Conservation (phyloP, 768 basidiomycete species). For the Macrolepiota dolichaula region DNA sequence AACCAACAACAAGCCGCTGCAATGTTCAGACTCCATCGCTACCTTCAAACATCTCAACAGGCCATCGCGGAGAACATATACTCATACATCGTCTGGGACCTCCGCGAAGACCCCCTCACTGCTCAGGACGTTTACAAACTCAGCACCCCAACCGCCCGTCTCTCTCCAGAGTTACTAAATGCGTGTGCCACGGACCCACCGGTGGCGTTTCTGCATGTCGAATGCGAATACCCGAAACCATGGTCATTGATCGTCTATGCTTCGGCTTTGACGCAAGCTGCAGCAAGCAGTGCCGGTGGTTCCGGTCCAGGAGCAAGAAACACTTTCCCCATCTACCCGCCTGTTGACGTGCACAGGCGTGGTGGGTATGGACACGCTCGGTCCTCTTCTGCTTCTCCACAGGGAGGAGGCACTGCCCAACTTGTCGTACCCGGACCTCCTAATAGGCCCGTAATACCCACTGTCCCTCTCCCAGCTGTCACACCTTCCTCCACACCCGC, state of each 20-base stretch:
- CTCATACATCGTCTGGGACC: conserved; percentile 45
- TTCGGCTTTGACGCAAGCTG: not conserved
- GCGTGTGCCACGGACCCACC: conserved; percentile 43
- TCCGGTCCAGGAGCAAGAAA: not conserved
- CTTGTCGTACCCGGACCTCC: not conserved
- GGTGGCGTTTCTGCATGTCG: conserved; percentile 32
- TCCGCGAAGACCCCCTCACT: conserved; percentile 36
- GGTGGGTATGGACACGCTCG: not conserved
- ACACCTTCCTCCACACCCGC: not conserved
- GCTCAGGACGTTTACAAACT: conserved; percentile 23
- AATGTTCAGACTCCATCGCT: conserved; percentile 29
- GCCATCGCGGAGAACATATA: conserved; percentile 19
- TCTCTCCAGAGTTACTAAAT: conserved; percentile 16
- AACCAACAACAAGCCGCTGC: conserved; percentile 19
- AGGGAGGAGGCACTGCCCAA: conserved; percentile 8
- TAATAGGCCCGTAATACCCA: not conserved
- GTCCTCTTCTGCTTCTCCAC: conserved; percentile 27
- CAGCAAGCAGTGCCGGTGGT: not conserved
- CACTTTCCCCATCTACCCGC: not conserved
- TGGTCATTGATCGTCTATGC: not conserved
- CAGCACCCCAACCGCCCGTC: conserved; percentile 12
- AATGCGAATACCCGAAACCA: conserved; percentile 29
- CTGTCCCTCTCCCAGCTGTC: not conserved
- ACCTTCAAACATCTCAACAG: conserved; percentile 22
- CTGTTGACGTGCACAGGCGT: not conserved